A percentile compares a stretch with the other conserved stretches of the same genome.
These are phyloP conservation scores for Dactylellina leptospora DNA, from an alignment of 2,329 filamentous ascomycete species.

Conservation along the genomic window DNA sequence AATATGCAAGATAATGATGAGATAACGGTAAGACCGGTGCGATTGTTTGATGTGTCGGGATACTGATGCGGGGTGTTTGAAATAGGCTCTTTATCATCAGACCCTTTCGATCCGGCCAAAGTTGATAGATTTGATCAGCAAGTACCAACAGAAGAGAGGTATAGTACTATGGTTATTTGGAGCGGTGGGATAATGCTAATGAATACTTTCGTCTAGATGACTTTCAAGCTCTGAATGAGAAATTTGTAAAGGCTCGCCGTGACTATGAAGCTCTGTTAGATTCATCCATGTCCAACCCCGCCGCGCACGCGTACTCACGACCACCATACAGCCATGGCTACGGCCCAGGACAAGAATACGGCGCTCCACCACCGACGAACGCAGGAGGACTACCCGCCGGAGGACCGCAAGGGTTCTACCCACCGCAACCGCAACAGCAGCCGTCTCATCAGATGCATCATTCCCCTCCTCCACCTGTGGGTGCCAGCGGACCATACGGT, in stretches of 20 bases:
- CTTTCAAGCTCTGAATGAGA: conserved; percentile 97
- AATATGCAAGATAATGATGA: conserved; percentile 95
- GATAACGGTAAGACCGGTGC: conserved; percentile 73
- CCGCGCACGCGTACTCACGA: conserved; percentile 78
- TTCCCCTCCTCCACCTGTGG: conserved; percentile 50
- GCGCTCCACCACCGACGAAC: conserved; percentile 49
- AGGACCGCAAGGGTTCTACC: conserved; percentile 46
- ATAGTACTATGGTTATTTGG: conserved; percentile 53
- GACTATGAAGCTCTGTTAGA: conserved; percentile 97
- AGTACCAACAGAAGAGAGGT: conserved; percentile 99
- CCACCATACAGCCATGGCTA: conserved; percentile 56
- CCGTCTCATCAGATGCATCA: conserved; percentile 33
- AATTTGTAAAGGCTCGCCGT: conserved; percentile 97
- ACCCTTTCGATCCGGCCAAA: conserved; percentile 94
- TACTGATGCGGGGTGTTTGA: conserved; percentile 25
- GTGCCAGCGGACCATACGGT: conserved; percentile 55
- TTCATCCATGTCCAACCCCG: conserved; percentile 94
- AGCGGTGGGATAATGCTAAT: neutral
- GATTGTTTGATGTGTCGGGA: neutral
- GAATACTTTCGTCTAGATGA: conserved; percentile 72
- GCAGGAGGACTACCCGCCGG: conserved; percentile 25
- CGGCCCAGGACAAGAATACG: conserved; percentile 59
- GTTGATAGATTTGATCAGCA: conserved; percentile 96
- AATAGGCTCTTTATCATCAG: conserved; percentile 84
- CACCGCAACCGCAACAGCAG: conserved; percentile 24